These are phyloP conservation scores for Ceriops zippeliana DNA, from an alignment of 345 rosid species.

Conservation along the genomic window DNA sequence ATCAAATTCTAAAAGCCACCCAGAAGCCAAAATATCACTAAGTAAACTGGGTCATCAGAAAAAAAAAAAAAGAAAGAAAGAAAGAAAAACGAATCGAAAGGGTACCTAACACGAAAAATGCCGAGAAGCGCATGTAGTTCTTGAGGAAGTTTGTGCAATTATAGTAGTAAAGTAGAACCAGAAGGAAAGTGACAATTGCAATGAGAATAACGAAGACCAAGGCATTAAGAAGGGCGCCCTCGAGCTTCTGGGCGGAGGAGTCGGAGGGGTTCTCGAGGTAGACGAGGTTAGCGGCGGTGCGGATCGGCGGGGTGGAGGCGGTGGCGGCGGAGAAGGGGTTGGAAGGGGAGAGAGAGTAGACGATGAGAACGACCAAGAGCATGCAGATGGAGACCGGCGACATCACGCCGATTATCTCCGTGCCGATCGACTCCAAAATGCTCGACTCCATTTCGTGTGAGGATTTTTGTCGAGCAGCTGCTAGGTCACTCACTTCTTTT, in stretches of 20 bases:
- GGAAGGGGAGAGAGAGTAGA: constrained; percentile 73
- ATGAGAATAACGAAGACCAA: constrained; percentile 74
- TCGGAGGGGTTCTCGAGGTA: constrained; percentile 85
- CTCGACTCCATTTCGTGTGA: constrained; percentile 22
- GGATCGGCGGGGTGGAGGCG: constrained; percentile 50
- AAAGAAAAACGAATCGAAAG: too few species aligned
- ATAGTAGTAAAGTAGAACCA: constrained; percentile 85
- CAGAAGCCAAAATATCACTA: not conserved
- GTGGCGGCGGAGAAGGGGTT: constrained; percentile 37
- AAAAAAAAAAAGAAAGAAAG: not conserved
- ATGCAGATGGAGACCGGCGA: constrained; percentile 94
- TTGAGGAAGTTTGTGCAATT: constrained; percentile 86
- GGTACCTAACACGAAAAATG: constrained; percentile 71
- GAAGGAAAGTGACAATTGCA: constrained; percentile 74
- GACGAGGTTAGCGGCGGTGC: constrained; percentile 91
- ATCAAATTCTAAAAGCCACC: not conserved
- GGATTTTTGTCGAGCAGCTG: constrained; percentile 22
- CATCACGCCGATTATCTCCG: constrained; percentile 94
- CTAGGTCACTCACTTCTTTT: not conserved
- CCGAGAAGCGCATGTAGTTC: constrained; percentile 93
- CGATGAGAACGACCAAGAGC: constrained; percentile 87
- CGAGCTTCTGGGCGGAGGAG: constrained; percentile 68
- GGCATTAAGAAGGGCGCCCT: constrained; percentile 83
- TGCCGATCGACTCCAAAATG: constrained; percentile 65
- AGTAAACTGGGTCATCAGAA: not conserved